phyloP scores from a whole-genome alignment of 106 monocot species.

The Acanthochlamys bracteata region DNA sequence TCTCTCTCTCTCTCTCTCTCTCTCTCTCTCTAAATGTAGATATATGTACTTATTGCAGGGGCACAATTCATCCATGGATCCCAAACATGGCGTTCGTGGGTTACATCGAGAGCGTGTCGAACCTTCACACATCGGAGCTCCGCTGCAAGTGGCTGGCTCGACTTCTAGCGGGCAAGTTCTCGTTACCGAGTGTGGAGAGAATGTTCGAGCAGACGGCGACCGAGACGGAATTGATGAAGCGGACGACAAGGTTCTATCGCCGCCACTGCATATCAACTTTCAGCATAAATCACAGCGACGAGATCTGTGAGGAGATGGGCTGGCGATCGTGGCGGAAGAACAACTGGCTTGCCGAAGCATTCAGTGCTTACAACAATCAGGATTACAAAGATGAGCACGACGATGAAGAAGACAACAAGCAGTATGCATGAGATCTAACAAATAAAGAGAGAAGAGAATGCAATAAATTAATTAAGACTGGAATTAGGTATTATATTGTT shows the following conservation, averaged over 20 bases:
- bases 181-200: constrained; percentile 38
- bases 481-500: too few relatives aligned
- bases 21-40: too few relatives aligned
- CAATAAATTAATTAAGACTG: too few relatives aligned
- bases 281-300: constrained; percentile 90
- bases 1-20: too few relatives aligned
- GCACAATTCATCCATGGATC: constrained; percentile 64
- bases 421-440: neutral
- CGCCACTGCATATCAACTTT: constrained; percentile 91
- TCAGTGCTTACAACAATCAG: constrained; percentile 66
- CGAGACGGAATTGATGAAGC: constrained; percentile 64
- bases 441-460: too few relatives aligned
- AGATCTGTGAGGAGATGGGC: constrained; percentile 85
- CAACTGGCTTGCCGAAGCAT: constrained; percentile 59
- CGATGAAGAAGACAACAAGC: neutral
- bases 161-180: constrained; percentile 47
- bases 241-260: constrained; percentile 76
- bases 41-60: constrained; percentile 20
- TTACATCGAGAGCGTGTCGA: constrained; percentile 88
- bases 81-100: constrained; percentile 84
- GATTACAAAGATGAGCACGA: constrained; percentile 52
- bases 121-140: constrained; percentile 84
- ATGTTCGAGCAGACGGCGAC: constrained; percentile 40
- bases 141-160: constrained; percentile 69
- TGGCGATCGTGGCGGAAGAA: constrained; percentile 56